Percentiles rank a stretch among this genome's conserved stretches.
Conservation (phyloP, 179 eudicot species). For the Carnegiea gigantea region DNA sequence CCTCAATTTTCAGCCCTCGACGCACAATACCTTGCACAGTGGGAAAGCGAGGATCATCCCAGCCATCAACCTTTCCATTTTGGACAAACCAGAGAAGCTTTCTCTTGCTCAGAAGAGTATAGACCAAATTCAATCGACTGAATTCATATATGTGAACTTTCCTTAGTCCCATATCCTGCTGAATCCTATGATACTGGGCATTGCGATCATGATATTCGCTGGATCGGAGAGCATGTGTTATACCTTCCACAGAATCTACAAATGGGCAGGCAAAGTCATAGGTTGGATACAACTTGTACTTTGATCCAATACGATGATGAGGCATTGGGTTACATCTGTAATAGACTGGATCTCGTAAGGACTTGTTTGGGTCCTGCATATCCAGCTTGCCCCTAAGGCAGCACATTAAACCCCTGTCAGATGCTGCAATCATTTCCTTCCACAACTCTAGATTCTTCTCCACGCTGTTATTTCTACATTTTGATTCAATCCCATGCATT, state of each 20-base stretch:
- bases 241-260: constrained; percentile 90
- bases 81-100: constrained; percentile 98
- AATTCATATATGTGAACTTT: constrained; percentile 88
- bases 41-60: constrained; percentile 99
- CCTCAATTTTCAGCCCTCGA: constrained; percentile 86
- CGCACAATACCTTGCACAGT: constrained; percentile 99
- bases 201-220: constrained; percentile 99
- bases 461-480: constrained; percentile 54
- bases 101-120: constrained; percentile 98
- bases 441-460: constrained; percentile 73
- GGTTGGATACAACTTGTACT: constrained; percentile 90
- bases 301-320: constrained; percentile 89
- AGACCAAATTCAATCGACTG: constrained; percentile 91
- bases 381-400: constrained; percentile 93
- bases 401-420: constrained; percentile 83
- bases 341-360: constrained; percentile 90
- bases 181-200: constrained; percentile 91
- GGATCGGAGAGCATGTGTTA: constrained; percentile 93
- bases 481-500: constrained; percentile 92
- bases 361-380: constrained; percentile 96
- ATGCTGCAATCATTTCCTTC: constrained; percentile 93
- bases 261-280: constrained; percentile 99
- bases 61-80: constrained; percentile 96
- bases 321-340: constrained; percentile 89
- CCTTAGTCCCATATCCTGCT: constrained; percentile 82